Percentiles rank a stretch among this genome's conserved stretches.
These are phyloP conservation scores for Daedaleopsis nitida DNA, from an alignment of 768 basidiomycete species.

Conservation along the genomic window DNA sequence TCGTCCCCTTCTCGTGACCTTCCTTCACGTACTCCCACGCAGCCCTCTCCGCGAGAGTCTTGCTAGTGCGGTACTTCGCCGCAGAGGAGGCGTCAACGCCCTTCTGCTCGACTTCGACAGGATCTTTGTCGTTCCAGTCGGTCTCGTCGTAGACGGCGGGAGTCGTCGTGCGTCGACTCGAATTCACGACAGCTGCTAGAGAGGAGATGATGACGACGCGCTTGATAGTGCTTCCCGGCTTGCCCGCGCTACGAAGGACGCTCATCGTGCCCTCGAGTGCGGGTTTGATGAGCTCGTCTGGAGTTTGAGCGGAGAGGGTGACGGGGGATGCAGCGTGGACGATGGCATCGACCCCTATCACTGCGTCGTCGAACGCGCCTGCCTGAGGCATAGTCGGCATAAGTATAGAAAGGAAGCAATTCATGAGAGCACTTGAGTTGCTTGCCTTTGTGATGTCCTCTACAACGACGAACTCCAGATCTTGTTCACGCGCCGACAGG, in stretches of 20 bases:
- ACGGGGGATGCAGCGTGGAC: conserved; percentile 25
- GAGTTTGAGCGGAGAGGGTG: conserved; percentile 14
- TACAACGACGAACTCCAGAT: conserved; percentile 65
- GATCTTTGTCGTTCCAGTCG: conserved; percentile 44
- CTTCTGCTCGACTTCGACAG: conserved; percentile 32
- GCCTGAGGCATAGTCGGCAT: conserved; percentile 3
- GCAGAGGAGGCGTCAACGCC: conserved; percentile 27
- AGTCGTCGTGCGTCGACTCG: background rate
- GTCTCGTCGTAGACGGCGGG: conserved; percentile 40
- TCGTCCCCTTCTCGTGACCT: conserved; percentile 23
- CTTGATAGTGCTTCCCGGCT: conserved; percentile 45
- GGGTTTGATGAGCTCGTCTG: conserved; percentile 38
- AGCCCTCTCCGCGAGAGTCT: conserved; percentile 58
- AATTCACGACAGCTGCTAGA: conserved; percentile 42
- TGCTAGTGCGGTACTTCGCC: conserved; percentile 62
- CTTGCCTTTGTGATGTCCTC: conserved; percentile 58
- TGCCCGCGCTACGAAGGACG: conserved; percentile 37
- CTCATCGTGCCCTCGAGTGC: conserved; percentile 45
- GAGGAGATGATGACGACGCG: conserved; percentile 74
- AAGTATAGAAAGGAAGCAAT: background rate
- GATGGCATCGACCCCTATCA: conserved; percentile 25
- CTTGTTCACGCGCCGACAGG: conserved; percentile 52
- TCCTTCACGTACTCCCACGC: conserved; percentile 19
- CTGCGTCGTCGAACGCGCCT: conserved; percentile 27
- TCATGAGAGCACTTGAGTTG: background rate